phyloP scores from a whole-genome alignment of 2,329 filamentous ascomycete species.

The Microcyclosporella mali region DNA sequence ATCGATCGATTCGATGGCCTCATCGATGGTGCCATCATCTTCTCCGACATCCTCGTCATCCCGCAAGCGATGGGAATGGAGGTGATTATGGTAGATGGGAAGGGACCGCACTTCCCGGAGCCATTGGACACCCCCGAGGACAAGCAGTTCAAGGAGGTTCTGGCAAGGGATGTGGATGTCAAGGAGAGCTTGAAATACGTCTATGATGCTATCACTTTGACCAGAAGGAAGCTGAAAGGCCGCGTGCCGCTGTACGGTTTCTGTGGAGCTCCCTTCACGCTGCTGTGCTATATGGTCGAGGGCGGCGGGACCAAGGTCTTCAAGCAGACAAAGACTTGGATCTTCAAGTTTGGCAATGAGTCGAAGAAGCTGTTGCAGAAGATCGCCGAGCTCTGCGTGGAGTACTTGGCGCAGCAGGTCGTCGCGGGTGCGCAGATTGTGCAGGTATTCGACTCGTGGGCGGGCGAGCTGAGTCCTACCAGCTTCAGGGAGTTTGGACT shows the following conservation, averaged over 20 bases:
- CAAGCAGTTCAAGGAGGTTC: constrained; percentile 71
- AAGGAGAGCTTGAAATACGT: constrained; percentile 83
- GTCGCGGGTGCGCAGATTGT: constrained; percentile 88
- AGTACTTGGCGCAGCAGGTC: constrained; percentile 88
- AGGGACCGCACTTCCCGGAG: constrained; percentile 87
- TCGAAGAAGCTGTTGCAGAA: constrained; percentile 78
- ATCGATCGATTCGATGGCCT: constrained; percentile 86
- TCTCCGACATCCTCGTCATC: constrained; percentile 96
- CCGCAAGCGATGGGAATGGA: constrained; percentile 97
- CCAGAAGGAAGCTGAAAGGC: constrained; percentile 77
- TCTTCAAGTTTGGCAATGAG: constrained; percentile 79
- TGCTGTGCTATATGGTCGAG: constrained; percentile 99
- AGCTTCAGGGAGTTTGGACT: constrained; percentile 80
- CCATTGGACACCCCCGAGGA: constrained; percentile 75
- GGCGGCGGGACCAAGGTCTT: constrained; percentile 95
- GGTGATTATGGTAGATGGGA: constrained; percentile 98
- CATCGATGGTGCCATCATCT: constrained; percentile 95
- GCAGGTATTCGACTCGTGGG: constrained; percentile 98
- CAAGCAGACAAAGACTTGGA: constrained; percentile 90
- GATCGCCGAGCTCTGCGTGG: constrained; percentile 89
- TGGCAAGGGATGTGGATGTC: constrained; percentile 76
- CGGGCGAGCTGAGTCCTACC: constrained; percentile 79
- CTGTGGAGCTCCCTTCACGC: constrained; percentile 92
- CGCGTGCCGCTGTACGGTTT: constrained; percentile 92
- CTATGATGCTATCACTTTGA: constrained; percentile 89